Evolutionary conservation across 768 basidiomycete species (phyloP).

Genomic region (Paxillus involutus): DNA sequence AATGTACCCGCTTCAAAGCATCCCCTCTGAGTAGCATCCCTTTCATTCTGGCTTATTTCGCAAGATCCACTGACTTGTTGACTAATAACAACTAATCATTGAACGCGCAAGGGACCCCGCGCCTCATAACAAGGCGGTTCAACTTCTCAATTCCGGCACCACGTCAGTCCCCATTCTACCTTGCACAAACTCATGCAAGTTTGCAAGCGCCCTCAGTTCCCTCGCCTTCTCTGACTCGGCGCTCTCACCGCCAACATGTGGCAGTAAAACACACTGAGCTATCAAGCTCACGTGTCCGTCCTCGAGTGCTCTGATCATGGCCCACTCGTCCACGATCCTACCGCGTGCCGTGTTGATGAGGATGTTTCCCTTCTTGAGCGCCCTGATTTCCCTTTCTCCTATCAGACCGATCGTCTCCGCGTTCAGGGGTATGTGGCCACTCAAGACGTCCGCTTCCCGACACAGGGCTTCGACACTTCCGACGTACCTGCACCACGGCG

Average conservation of each 20-base stretch:
- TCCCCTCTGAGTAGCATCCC: too few relatives aligned
- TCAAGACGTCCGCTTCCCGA: constrained; percentile 72
- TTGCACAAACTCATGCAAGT: constrained; percentile 62
- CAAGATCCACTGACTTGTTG: too few relatives aligned
- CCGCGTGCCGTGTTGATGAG: constrained; percentile 85
- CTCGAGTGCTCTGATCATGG: constrained; percentile 77
- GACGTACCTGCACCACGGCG: constrained; percentile 75
- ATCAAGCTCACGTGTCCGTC: constrained; percentile 74
- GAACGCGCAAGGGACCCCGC: too few relatives aligned
- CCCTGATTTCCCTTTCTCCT: constrained; percentile 68
- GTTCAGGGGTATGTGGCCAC: constrained; percentile 77
- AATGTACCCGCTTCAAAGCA: too few relatives aligned
- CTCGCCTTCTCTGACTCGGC: constrained; percentile 72
- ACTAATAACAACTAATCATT: too few relatives aligned
- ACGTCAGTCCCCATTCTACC: constrained; percentile 61
- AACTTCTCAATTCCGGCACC: constrained; percentile 46
- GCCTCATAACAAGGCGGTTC: too few relatives aligned
- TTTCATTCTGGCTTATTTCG: too few relatives aligned
- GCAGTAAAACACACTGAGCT: constrained; percentile 72
- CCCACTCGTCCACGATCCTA: constrained; percentile 83
- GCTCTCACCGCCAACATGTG: constrained; percentile 86
- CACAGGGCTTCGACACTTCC: constrained; percentile 63
- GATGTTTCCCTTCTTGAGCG: constrained; percentile 69
- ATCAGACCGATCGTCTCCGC: constrained; percentile 69
- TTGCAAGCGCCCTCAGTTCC: constrained; percentile 73